A percentile compares a stretch with the other conserved stretches of the same genome.
phyloP scores from a whole-genome alignment of 805 yeast species.

The Blastobotrys robertii region DNA sequence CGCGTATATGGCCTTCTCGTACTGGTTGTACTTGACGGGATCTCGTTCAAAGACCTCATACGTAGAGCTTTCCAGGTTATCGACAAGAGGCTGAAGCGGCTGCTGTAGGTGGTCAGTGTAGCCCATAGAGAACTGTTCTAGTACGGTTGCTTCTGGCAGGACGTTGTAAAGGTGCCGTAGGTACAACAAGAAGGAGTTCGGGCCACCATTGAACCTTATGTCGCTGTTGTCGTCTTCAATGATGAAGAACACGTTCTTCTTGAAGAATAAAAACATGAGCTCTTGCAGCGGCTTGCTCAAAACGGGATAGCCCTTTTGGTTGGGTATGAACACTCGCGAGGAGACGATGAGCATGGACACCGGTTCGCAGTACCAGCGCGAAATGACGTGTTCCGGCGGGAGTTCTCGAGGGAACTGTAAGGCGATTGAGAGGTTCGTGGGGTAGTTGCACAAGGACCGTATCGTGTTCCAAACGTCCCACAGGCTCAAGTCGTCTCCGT shows the following conservation, averaged over 20 bases:
- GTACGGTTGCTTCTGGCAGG: conserved; percentile 21
- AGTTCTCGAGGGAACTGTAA: conserved; percentile 59
- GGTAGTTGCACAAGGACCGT: conserved; percentile 44
- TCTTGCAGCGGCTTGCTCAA: conserved; percentile 48
- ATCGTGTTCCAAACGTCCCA: conserved; percentile 74
- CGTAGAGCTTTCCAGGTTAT: conserved; percentile 45
- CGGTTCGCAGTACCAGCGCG: conserved; percentile 64
- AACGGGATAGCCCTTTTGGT: conserved; percentile 56
- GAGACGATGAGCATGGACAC: conserved; percentile 48
- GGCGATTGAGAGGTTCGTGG: conserved; percentile 54
- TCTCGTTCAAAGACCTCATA: conserved; percentile 71
- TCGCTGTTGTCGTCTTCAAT: conserved; percentile 40
- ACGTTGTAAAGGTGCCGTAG: conserved; percentile 17
- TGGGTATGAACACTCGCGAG: conserved; percentile 45
- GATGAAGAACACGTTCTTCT: conserved; percentile 35
- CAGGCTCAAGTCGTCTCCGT: conserved; percentile 39
- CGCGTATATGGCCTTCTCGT: conserved; percentile 50
- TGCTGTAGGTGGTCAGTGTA: conserved; percentile 39
- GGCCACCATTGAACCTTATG: conserved; percentile 16
- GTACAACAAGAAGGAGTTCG: conserved; percentile 16
- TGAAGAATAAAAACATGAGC: conserved; percentile 36
- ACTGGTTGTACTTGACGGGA: conserved; percentile 53
- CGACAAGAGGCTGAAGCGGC: conserved; percentile 67
- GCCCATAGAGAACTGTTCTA: conserved; percentile 27
- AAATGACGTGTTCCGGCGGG: conserved; percentile 40